Conservation (phyloP, 805 yeast species). For the Kluyveromyces nonfermentans region DNA sequence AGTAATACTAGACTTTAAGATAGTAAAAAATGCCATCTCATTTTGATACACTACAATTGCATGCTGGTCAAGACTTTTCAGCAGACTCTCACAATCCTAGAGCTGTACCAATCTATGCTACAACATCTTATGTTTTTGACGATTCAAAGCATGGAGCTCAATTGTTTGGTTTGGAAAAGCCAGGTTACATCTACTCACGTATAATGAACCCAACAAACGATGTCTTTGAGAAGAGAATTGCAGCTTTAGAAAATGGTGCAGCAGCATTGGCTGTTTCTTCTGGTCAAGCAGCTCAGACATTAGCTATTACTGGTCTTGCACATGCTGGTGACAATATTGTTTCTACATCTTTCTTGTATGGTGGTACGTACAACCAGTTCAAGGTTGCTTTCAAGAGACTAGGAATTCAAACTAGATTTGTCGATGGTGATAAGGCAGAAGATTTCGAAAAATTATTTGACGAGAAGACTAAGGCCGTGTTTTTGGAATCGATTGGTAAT, state of each 20-base stretch:
- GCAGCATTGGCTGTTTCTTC: conserved; percentile 86
- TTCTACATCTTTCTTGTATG: conserved; percentile 79
- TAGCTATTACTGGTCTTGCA: conserved; percentile 76
- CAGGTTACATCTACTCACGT: conserved; percentile 84
- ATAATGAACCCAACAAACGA: conserved; percentile 89
- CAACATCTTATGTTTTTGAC: conserved; percentile 80
- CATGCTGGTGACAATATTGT: conserved; percentile 85
- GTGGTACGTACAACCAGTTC: conserved; percentile 95
- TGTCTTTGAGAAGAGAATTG: conserved; percentile 83
- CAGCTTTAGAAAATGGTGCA: conserved; percentile 87
- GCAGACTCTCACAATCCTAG: conserved; percentile 57
- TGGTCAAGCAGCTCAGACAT: conserved; percentile 94
- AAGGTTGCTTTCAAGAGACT: conserved; percentile 84
- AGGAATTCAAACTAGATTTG: conserved; percentile 81
- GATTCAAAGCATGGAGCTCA: conserved; percentile 90
- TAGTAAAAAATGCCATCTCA: conserved; percentile 41
- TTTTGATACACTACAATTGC: conserved; percentile 86
- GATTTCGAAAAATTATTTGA: conserved; percentile 69
- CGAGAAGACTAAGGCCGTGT: conserved; percentile 80
- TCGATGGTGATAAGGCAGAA: conserved; percentile 66
- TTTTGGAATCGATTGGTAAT: conserved; percentile 85
- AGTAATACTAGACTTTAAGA: too few species aligned
- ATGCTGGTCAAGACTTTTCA: conserved; percentile 82
- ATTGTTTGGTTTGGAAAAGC: conserved; percentile 72
- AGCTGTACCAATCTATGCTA: conserved; percentile 90